Conservation (phyloP, 768 basidiomycete genomes). For the Mycena haematopus region DNA sequence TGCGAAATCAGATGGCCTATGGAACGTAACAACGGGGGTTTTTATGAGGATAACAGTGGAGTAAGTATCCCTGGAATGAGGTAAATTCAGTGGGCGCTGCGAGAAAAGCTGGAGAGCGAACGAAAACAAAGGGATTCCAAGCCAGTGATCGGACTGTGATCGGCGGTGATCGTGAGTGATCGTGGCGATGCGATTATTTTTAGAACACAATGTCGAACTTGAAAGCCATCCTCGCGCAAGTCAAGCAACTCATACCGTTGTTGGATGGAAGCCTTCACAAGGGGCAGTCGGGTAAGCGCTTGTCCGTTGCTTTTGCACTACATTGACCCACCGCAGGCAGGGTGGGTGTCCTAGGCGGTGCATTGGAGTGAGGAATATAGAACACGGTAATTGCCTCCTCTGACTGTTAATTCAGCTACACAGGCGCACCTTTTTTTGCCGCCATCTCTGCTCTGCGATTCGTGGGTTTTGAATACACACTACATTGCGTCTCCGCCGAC, state of each 20-base stretch:
- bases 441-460: constrained; percentile 89
- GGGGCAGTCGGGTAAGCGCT: constrained; percentile 83
- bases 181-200: not conserved
- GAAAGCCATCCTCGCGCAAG: constrained; percentile 66
- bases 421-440: constrained; percentile 96
- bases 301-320: not conserved
- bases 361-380: constrained; percentile 73
- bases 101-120: not conserved
- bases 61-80: constrained; percentile 7
- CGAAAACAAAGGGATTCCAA: not conserved
- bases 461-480: constrained; percentile 47
- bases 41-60: not conserved
- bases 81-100: not conserved
- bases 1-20: not conserved
- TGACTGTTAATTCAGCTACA: constrained; percentile 65
- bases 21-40: not conserved
- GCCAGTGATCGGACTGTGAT: not conserved
- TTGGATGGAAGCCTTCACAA: constrained; percentile 90
- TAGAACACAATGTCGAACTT: constrained; percentile 32
- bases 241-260: constrained; percentile 88
- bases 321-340: constrained; percentile 58
- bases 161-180: not conserved
- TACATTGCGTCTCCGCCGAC: not conserved
- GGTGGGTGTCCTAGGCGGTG: constrained; percentile 93
- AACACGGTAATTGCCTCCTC: constrained; percentile 1